Conservation (phyloP, 805 yeast species). For the Clavispora fructus region DNA sequence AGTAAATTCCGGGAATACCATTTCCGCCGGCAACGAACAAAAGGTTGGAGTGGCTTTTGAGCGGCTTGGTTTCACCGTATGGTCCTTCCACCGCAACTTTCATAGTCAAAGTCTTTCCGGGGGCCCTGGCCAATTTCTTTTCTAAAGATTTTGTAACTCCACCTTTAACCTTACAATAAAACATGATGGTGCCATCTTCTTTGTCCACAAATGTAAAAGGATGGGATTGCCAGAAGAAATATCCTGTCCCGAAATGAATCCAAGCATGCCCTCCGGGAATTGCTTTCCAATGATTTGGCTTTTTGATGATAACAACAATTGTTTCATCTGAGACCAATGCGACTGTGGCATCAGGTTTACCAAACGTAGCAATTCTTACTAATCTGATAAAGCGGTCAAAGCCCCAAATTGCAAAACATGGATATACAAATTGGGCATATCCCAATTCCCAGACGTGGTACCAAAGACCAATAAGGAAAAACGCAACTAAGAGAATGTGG, state of each 20-base stretch:
- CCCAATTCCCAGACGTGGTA: constrained; percentile 11
- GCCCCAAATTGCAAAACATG: constrained; percentile 60
- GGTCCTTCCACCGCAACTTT: constrained; percentile 58
- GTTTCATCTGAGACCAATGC: constrained; percentile 37
- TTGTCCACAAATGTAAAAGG: constrained; percentile 39
- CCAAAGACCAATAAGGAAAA: constrained; percentile 19
- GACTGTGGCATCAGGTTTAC: constrained; percentile 30
- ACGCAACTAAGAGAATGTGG: constrained; percentile 19
- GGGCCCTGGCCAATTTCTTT: constrained; percentile 20
- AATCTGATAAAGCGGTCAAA: constrained; percentile 36
- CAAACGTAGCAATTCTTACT: constrained; percentile 25
- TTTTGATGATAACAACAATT: constrained; percentile 40
- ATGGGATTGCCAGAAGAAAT: constrained; percentile 64
- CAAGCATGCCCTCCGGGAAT: constrained; percentile 56
- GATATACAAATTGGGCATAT: constrained; percentile 36
- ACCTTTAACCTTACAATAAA: constrained; percentile 32
- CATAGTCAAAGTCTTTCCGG: constrained; percentile 22
- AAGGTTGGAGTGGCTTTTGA: constrained; percentile 47
- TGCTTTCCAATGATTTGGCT: constrained; percentile 45
- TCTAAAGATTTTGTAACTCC: constrained; percentile 32
- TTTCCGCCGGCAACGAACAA: constrained; percentile 69
- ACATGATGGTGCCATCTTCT: constrained; percentile 16
- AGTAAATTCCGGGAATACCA: constrained; percentile 58
- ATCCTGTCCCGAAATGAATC: constrained; percentile 48
- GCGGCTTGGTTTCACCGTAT: constrained; percentile 52